These are phyloP conservation scores for Globisporangium recalcitrans DNA, from an alignment of 352 stramenopile genomes.

Conservation along the genomic window DNA sequence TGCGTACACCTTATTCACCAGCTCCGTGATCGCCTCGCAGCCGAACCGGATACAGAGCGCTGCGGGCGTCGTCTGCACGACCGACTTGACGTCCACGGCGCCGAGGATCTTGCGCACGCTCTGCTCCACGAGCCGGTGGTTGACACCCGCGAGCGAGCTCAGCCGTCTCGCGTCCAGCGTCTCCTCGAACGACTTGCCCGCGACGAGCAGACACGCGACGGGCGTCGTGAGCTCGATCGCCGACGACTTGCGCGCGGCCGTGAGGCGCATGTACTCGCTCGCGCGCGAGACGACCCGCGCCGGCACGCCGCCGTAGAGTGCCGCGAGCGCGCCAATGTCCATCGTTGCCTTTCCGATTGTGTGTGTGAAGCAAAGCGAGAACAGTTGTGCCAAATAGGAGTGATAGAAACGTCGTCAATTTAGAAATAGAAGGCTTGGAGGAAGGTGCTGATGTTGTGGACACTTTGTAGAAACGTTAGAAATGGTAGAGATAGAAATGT, in stretches of 20 bases:
- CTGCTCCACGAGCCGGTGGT: conserved; percentile 36
- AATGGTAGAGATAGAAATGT: neutral
- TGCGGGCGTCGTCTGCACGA: conserved; percentile 42
- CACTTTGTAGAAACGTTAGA: neutral
- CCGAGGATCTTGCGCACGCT: conserved; percentile 47
- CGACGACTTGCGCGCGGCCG: conserved; percentile 37
- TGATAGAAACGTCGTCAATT: neutral
- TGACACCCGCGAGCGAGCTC: conserved; percentile 36
- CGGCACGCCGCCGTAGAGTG: conserved; percentile 52
- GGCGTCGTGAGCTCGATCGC: conserved; percentile 30
- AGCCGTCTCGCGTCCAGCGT: conserved; percentile 41
- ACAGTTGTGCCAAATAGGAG: neutral
- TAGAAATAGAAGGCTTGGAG: neutral
- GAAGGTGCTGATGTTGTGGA: neutral
- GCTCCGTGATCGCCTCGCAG: conserved; percentile 57
- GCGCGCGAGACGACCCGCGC: conserved; percentile 40
- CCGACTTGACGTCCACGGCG: conserved; percentile 36
- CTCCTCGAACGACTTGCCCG: conserved; percentile 43
- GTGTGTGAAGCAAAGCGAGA: neutral
- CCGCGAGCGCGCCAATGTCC: conserved; percentile 43
- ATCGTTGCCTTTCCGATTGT: conserved; percentile 18
- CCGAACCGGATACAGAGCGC: conserved; percentile 72
- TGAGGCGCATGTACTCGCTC: conserved; percentile 48
- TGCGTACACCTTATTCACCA: conserved; percentile 48
- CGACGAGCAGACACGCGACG: conserved; percentile 62